Base-by-base conservation (phyloP, 169 alveolate species). In the Blepharisma undulans region DNA sequence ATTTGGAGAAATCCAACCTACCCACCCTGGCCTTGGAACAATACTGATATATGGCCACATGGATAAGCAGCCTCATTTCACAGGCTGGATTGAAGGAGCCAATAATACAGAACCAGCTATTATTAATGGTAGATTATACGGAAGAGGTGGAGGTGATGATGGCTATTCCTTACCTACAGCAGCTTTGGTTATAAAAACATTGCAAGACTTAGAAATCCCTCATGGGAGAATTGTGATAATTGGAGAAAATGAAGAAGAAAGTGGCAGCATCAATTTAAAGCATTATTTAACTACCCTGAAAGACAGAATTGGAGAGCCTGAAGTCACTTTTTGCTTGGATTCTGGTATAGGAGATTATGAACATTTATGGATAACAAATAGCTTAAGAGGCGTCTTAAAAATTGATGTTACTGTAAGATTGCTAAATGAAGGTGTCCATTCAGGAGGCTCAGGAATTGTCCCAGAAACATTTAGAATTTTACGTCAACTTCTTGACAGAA, bases 141-240 rank as follows among this genome's bases (percentile, higher is more conserved):
- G 98, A n/a, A 92, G 98, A 94, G 98, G 98, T 16, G 90, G 95
- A 30, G 92, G 96, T 72, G 98, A 97, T 93, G 98, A 97, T 92
- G 97, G 97, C n/a, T 97, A 96, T 90, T 87, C 95, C 18, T 22
- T 92, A n/a, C 95, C 96, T 29, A 95, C 97, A 10, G 30, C 95
- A 32, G 93, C 96, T 29, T 86, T 95, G 33, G 94, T 97, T 12
- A 87, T 96, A 2, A 97, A 96, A 92, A 87, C 93, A 74, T 92
- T 90, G 81, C 94, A 97, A 92, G 91, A 85, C 12, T 91, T 76
- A 60, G 93, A 93, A 10, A 27, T 82, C 74, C 93, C 95, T 61
- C 98, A 97, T 84, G 97, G 97, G 22, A 93, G 95, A 94, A 92
- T 95, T 78, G 89, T 94, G 2, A 92, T 97, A 34, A 89, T 94